phyloP scores from a whole-genome alignment of 345 rosid species.

The Gossypium arboreum region DNA sequence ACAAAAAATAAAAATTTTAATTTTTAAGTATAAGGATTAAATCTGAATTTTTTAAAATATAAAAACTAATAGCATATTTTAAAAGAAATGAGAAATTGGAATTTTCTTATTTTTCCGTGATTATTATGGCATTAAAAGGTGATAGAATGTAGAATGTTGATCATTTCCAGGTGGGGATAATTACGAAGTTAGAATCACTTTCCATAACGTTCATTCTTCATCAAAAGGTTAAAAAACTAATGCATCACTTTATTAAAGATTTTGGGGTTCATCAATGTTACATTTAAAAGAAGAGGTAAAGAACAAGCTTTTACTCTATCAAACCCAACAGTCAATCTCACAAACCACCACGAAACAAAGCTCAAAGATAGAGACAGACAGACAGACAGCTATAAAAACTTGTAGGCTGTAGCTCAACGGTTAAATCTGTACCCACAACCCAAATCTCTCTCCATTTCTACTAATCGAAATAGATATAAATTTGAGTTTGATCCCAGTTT shows the following conservation, averaged over 20 bases:
- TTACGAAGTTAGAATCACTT: not conserved
- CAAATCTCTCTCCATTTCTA: not conserved
- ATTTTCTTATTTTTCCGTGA: no score
- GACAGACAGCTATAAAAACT: not conserved
- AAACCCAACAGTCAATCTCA: not conserved
- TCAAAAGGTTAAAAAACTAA: not conserved
- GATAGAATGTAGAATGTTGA: not conserved
- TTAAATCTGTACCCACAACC: conserved; percentile 7
- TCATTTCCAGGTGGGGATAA: not conserved
- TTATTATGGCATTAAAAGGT: no score
- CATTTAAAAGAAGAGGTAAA: not conserved
- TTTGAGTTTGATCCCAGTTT: conserved; percentile 1
- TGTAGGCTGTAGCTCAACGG: conserved; percentile 13
- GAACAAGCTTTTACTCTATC: not conserved
- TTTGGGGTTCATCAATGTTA: not conserved
- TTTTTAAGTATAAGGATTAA: no score
- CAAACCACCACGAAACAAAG: not conserved
- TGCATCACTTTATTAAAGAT: not conserved
- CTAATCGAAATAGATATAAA: not conserved
- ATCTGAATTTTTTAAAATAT: no score
- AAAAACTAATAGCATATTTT: no score
- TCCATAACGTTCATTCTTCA: not conserved
- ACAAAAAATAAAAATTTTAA: no score
- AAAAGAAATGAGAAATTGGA: no score
- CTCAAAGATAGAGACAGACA: not conserved